Base-by-base conservation (phyloP, 202 grass and related monocot genomes). In the Schoenoplectus tabernaemontani region DNA sequence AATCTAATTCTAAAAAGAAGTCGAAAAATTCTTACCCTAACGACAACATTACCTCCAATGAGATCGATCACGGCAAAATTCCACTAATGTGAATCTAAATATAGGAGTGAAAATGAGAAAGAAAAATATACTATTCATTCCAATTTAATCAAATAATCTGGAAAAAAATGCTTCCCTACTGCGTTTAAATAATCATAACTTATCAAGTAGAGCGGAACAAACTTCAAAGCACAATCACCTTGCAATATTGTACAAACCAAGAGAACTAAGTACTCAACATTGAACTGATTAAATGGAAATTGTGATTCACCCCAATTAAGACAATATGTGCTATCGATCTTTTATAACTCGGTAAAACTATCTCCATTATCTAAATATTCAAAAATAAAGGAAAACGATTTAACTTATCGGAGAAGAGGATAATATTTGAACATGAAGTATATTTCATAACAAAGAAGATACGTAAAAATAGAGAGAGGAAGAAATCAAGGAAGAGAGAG, bases 321-420 rank as follows among this genome's bases (percentile, higher is more conserved):
- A 98, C 84, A 64, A 98, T 0, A 92, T 98, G 96, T 50, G 96
- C 91, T 63, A 88, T 86, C 59, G 83, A 98, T 98, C 83, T 95
- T 91, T 65, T 98, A 89, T 69, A 98, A 85, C 69, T 98, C 96
- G 96, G 96, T 77, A 98, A 89, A 83, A 88, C 82, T 92, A 98
- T 98, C 77, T 98, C 96, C 87, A 83, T 80, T 63, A 87, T 88
- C 96, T 98, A n/a, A n/a, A n/a, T n/a, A n/a, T n/a, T n/a, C n/a
- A n/a, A n/a, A 88, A 6, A 97, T 82, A 84, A 74, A 87, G 78
- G 13, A 33, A 83, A 59, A 83, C 61, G 42, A 0, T 0, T 5
- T 80, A 53, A 13, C 82, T 61, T 17, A 82, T 38, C 64, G 81
- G 54, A 85, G 82, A 19, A 65, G 12, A 39, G 10, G 39, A 38